These are phyloP conservation scores for Trichophyton simii DNA, from an alignment of 2,329 filamentous ascomycete genomes.

Conservation along the genomic window DNA sequence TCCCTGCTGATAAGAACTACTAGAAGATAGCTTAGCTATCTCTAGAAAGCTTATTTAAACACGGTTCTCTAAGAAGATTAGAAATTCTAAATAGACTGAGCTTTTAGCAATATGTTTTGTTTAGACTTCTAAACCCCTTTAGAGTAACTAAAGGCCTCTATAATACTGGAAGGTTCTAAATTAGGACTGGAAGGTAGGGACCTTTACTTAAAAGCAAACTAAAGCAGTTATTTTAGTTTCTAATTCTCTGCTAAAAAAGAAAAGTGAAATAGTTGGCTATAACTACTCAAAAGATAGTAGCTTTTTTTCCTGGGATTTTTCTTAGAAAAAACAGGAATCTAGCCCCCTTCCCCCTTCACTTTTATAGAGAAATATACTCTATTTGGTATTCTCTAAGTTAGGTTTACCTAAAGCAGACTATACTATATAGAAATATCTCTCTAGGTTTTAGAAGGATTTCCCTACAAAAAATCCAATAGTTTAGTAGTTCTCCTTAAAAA, in stretches of 20 bases:
- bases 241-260: background rate
- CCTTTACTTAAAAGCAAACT: background rate
- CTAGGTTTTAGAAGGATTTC: background rate
- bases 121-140: background rate
- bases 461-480: background rate
- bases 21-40: background rate
- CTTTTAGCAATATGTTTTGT: background rate
- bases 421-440: background rate
- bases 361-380: background rate
- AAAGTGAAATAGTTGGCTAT: background rate
- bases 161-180: background rate
- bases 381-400: background rate
- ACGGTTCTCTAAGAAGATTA: background rate
- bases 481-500: background rate
- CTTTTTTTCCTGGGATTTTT: background rate
- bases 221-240: background rate
- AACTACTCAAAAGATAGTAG: background rate
- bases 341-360: background rate
- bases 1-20: background rate
- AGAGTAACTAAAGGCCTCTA: background rate
- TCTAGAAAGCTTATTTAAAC: background rate
- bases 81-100: background rate
- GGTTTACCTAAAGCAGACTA: background rate
- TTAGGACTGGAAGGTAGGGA: background rate
- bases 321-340: background rate